Evolutionary conservation across 495 filamentous ascomycete genomes (phyloP), one percentile per base, ranked within the genome.

Genomic region (Lasiosphaeris hirsuta): DNA sequence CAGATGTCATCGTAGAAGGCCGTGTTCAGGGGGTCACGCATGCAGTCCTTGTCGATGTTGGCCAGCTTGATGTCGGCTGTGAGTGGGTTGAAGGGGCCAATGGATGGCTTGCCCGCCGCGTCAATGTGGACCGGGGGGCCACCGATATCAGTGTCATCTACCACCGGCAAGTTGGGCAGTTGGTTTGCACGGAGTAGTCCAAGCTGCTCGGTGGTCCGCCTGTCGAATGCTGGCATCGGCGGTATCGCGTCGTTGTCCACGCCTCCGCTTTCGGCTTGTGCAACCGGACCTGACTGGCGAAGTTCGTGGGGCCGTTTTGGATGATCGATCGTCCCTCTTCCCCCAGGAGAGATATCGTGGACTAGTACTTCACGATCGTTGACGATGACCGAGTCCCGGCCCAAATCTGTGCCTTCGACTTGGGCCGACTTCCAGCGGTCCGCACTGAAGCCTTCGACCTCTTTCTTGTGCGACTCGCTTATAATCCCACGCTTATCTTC

Each of bases 1-100:
- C 94, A 98, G 1, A 87, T 86, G 60, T 96, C 90, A 43, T 91
- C 81, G 65, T 87, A 93, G 73, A 97, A 97, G 2, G 76, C 70
- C 56, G 92, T 83, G 59, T 86, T 86, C 30, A 97, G 76, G 0
- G 95, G 94, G 68, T 98, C 94, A 13, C 72, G 74, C 81, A 84
- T 84, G 63, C 81, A 84, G 58, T 84, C 76, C 61, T 81, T 81
- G 57, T 78, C 66, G 14, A 84, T 71, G 46, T 64, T 60, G 33
- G 76, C 78, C 36, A 80, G 82, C 45, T 82, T 82, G 63, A 96
- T 78, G 38, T 92, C 87, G 6, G 84, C 77, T 3, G 85, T 70
- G 1, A 87, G 71, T 6, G 86, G 82, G 60, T 85, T 83, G 10
- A 78, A 58, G 45, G 76, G 53, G 17, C 66, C 66, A 4, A 65